Base-by-base conservation (phyloP, 2,329 filamentous ascomycete species). In the Scedosporium boydii region DNA sequence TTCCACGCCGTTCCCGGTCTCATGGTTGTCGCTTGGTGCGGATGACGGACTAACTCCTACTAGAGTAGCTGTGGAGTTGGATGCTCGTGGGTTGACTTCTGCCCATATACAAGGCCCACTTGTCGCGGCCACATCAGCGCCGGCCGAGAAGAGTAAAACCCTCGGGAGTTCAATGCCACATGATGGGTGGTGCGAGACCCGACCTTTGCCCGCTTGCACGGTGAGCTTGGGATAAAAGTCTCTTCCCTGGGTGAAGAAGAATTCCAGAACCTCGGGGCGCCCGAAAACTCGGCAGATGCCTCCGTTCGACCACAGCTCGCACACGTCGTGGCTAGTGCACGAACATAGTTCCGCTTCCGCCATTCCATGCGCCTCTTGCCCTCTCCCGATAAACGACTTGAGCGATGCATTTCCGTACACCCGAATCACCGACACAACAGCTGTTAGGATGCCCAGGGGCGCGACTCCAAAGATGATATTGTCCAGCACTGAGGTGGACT, bases 261-360 rank as follows among this genome's bases (percentile, higher is more conserved):
- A 26, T 29, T 71, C 68, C 3, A 72, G 61, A 0, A 73, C 62
- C 38, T 68, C 66, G 0, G 70, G 68, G 1, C 65, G 64, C 0
- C 72, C 71, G 27, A 73, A 60, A 0, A 70, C 66, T 1, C 72
- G 66, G 2, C 68, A 69, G 41, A 70, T 67, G 61, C 42, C 42
- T 10, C 42, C 42, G 42, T 46, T 46, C 42, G 42, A 46, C 42
- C 65, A 75, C 0, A 75, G 61, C 51, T 76, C 73, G 41, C 72
- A 74, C 2, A 74, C 71, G 26, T 74, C 69, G 0, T 58, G 59
- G 2, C 67, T 70, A 0, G 74, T 76, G 0, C 74, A 77, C 0
- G 74, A 71, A 64, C 71, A 72, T 1, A 77, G 59, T 29, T 77
- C 74, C 0, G 68, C 64, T 51, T 78, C 75, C 0, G 65, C 70